A percentile compares a stretch with the other conserved stretches of the same genome.
Evolutionary conservation across 2,329 filamentous ascomycete species (phyloP).

Genomic region (Beauveria brongniartii): DNA sequence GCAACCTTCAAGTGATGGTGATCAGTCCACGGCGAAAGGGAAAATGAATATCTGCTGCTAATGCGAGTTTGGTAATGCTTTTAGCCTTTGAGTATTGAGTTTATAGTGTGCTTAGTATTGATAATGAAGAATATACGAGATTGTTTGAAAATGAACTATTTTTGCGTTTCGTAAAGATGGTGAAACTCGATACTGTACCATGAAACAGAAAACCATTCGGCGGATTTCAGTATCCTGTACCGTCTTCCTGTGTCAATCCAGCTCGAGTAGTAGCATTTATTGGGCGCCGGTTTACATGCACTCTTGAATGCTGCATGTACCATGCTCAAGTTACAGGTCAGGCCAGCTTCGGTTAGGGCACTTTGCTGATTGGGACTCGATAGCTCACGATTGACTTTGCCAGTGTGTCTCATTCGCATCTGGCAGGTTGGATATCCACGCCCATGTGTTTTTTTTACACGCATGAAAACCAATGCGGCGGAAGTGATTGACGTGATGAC

Average conservation of each 20-base stretch:
- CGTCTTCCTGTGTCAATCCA: not conserved
- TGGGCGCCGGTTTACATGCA: no score
- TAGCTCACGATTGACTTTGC: no score
- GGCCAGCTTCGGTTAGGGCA: no score
- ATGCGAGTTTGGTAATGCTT: not conserved
- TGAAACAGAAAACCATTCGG: not conserved
- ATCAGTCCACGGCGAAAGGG: not conserved
- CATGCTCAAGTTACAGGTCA: no score
- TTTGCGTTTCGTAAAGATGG: not conserved
- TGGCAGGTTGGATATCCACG: no score
- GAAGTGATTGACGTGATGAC: no score
- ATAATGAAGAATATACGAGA: not conserved
- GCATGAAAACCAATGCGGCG: no score
- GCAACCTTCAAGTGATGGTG: not conserved
- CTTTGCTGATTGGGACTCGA: no score
- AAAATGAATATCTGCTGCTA: not conserved
- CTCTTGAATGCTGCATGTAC: no score
- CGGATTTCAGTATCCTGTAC: not conserved
- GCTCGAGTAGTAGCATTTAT: not conserved
- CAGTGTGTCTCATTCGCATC: no score
- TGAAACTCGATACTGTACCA: not conserved
- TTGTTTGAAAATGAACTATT: not conserved
- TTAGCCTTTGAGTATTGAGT: not conserved
- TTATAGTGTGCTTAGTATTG: not conserved
- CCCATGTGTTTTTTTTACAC: no score